Percentiles rank a stretch among this genome's conserved stretches.
These are phyloP conservation scores for Hura crepitans DNA, from an alignment of 441 rosid genomes.

Conservation along the genomic window DNA sequence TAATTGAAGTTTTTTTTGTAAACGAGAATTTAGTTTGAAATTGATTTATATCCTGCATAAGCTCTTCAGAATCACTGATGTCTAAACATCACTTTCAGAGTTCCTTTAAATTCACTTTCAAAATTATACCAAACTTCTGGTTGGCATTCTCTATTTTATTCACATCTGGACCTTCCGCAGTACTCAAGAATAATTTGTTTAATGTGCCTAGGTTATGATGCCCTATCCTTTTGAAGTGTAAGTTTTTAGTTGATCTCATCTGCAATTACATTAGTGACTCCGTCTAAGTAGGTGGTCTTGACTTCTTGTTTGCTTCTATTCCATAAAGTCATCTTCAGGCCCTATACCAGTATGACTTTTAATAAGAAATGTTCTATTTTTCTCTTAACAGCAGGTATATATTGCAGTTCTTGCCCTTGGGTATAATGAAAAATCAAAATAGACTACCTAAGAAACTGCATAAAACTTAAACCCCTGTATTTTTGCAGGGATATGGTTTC, in stretches of 20 bases:
- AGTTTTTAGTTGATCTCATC: background rate
- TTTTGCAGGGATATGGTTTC: slow-evolving; percentile 69
- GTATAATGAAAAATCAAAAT: background rate
- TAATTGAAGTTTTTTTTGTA: background rate
- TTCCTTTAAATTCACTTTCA: background rate
- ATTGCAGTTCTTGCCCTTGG: background rate
- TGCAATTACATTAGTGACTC: background rate
- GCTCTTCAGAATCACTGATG: background rate
- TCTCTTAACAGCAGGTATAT: background rate
- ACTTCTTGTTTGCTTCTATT: background rate
- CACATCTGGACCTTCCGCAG: background rate
- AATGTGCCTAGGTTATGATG: background rate
- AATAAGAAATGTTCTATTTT: background rate
- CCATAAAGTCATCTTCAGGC: background rate
- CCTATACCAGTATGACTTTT: background rate
- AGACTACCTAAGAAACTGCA: slow-evolving; percentile 4
- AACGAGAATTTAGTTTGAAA: background rate
- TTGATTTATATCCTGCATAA: background rate
- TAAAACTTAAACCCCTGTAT: slow-evolving; percentile 7
- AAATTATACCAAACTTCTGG: background rate
- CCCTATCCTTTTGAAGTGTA: background rate
- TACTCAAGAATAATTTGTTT: background rate
- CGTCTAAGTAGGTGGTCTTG: background rate
- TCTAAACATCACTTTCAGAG: background rate
- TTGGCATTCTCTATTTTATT: background rate